Evolutionary conservation across 2,329 filamentous ascomycete species (phyloP), one percentile per base, ranked within the genome.

Genomic region (Gyromitra esculenta): DNA sequence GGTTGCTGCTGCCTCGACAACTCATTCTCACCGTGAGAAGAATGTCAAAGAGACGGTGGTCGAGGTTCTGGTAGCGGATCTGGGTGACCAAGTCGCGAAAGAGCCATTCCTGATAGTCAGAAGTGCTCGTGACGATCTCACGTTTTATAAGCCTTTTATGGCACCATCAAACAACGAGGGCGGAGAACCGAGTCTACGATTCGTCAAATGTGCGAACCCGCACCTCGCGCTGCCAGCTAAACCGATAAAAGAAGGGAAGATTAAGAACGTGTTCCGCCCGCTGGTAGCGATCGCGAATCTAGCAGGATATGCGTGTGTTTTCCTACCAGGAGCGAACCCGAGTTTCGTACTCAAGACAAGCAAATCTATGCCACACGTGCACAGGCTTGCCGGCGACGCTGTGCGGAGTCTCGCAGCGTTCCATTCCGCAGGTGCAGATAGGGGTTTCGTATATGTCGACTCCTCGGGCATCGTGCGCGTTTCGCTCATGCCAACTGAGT

Each of bases 381-480:
- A 97, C n/a, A 87, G 89, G 9, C 85, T 97, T 0, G 89, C 91
- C 76, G 91, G 91, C 0, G 85, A 87, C 13, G 88, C 88, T 6
- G 89, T 95, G 2, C 88, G 90, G 50, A 89, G 90, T 64, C 86
- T 98, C 80, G 92, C 90, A 78, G 85, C 89, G 0, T 93, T 97
- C 82, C 89, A 96, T 82, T 94, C 91, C 0, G 88, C 90, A 69
- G 90, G 89, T 5, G 96, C 92, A 81, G 90, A 94, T 73, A 87
- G 89, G 71, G 94, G 94, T 0, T 96, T 97, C 82, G 91, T 94
- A 52, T 96, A 94, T 81, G 87, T 93, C 35, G 92, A 96, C 83
- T 87, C 86, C 15, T 83, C 85, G 80, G 90, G 92, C n/a, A 87
- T 90, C 11, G 88, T 94, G 11, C 88, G 91, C 25, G 90, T 96